Evolutionary conservation across 1,284 basidiomycete species (phyloP).

Genomic region (Agaricales sp.): DNA sequence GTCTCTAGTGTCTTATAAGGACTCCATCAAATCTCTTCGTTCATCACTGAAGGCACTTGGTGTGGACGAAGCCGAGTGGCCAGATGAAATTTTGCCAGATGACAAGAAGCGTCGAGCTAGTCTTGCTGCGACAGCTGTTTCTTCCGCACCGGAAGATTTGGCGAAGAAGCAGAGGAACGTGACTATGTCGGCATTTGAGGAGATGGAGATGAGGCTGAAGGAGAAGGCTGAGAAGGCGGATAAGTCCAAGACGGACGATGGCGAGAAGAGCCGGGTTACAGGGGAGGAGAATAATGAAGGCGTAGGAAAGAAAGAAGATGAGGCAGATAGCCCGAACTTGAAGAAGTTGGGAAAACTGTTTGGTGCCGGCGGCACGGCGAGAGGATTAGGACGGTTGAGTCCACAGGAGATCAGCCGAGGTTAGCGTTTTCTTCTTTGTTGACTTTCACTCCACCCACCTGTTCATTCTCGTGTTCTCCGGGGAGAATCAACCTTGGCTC

Average conservation of each 20-base stretch:
- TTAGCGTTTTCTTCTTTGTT: not conserved
- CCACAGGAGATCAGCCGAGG: not conserved
- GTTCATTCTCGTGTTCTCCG: too few species aligned
- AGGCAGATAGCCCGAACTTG: too few species aligned
- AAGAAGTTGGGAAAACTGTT: too few species aligned
- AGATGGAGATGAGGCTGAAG: slow-evolving; percentile 47
- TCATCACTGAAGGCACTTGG: slow-evolving; percentile 33
- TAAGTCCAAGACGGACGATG: slow-evolving; percentile 26
- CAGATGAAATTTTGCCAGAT: too few species aligned
- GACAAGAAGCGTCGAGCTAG: too few species aligned
- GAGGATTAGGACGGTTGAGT: not conserved
- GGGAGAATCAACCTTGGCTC: too few species aligned
- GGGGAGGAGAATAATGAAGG: slow-evolving; percentile 8
- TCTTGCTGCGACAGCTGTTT: slow-evolving; percentile 3
- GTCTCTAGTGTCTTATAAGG: slow-evolving; percentile 55
- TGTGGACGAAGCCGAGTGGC: slow-evolving; percentile 62
- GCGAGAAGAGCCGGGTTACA: slow-evolving; percentile 7
- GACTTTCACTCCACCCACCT: too few species aligned
- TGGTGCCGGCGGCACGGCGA: too few species aligned
- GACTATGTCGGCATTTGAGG: slow-evolving; percentile 49
- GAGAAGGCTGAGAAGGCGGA: slow-evolving; percentile 24
- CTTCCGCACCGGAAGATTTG: slow-evolving; percentile 5
- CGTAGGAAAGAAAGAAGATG: too few species aligned
- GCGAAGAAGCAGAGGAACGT: slow-evolving; percentile 27
- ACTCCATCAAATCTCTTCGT: slow-evolving; percentile 42